These are phyloP conservation scores for Pseudofabraea citricarpa DNA, from an alignment of 2,329 filamentous ascomycete genomes.

Conservation along the genomic window DNA sequence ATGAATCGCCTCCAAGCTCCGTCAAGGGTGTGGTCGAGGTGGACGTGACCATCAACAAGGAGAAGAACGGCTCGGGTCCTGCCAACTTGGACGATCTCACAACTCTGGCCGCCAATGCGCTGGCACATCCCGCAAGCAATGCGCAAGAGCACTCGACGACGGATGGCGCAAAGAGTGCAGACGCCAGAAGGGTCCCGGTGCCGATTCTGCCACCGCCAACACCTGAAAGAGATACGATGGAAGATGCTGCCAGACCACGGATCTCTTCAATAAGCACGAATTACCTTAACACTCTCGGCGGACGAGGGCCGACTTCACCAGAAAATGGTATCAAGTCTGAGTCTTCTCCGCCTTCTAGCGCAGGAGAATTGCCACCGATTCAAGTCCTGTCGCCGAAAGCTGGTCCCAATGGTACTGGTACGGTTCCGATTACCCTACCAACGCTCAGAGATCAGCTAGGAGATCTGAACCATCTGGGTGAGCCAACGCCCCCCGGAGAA, in stretches of 20 bases:
- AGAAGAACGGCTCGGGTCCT: background rate
- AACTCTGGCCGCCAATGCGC: constrained; percentile 7
- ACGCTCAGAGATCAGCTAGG: constrained; percentile 25
- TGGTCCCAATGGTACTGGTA: constrained; percentile 18
- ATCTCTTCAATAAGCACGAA: constrained; percentile 15
- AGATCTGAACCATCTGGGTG: constrained; percentile 22
- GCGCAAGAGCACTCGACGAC: background rate
- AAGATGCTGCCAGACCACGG: constrained; percentile 12
- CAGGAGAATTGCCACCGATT: constrained; percentile 25
- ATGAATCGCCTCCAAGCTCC: constrained; percentile 34
- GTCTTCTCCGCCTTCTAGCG: constrained; percentile 4
- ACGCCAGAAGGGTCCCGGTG: background rate
- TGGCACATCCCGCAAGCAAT: constrained; percentile 2
- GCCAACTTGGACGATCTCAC: constrained; percentile 1
- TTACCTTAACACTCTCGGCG: constrained; percentile 5
- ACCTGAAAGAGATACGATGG: constrained; percentile 10
- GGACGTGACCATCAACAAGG: background rate
- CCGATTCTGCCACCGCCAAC: background rate
- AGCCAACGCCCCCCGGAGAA: constrained; percentile 13
- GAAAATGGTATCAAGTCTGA: constrained; percentile 15
- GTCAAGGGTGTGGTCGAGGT: constrained; percentile 17
- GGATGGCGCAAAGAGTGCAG: background rate
- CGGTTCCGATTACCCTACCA: constrained; percentile 22
- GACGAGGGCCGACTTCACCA: constrained; percentile 8
- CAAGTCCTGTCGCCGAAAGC: constrained; percentile 20